These are phyloP conservation scores for Phytopythium ostracodes DNA, from an alignment of 352 stramenopile genomes.

Conservation along the genomic window DNA sequence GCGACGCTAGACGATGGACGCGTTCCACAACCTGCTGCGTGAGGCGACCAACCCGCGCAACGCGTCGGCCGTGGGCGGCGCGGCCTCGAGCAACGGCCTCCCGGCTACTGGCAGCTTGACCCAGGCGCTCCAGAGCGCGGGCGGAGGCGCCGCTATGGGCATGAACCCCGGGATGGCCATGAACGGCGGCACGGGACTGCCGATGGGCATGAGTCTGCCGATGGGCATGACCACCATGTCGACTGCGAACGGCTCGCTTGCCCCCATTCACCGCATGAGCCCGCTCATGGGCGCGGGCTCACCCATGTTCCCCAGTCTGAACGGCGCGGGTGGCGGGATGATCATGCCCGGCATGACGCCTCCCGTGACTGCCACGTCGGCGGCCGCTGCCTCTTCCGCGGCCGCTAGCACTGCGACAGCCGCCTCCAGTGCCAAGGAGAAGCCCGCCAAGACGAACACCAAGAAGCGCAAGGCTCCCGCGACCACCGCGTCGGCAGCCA, in stretches of 20 bases:
- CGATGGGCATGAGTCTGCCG: conserved; percentile 63
- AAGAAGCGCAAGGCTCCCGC: conserved; percentile 78
- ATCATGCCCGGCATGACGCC: conserved; percentile 11
- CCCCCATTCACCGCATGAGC: conserved; percentile 73
- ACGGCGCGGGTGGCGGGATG: conserved; percentile 13
- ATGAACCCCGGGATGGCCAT: conserved; percentile 23
- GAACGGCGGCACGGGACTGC: conserved; percentile 31
- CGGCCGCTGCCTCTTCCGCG: conserved; percentile 11
- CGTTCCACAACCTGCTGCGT: conserved; percentile 74
- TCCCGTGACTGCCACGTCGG: conserved; percentile 11
- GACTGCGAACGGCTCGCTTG: conserved; percentile 20
- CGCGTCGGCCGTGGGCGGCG: conserved; percentile 10
- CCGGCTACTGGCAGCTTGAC: conserved; percentile 28
- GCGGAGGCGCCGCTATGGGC: conserved; percentile 32
- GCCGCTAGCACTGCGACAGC: conserved; percentile 6
- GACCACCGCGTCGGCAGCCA: conserved; percentile 17
- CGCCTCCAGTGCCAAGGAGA: conserved; percentile 27
- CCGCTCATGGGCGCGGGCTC: conserved; percentile 58
- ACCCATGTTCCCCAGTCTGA: conserved; percentile 61
- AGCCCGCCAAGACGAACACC: conserved; percentile 34
- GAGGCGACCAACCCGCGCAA: conserved; percentile 60
- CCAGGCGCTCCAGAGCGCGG: conserved; percentile 28
- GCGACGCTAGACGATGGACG: conserved; percentile 37
- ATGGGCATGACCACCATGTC: conserved; percentile 36
- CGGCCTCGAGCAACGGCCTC: conserved; percentile 5